Base-by-base conservation (phyloP, 176 grass and related monocot genomes). In the Ensete ventricosum region DNA sequence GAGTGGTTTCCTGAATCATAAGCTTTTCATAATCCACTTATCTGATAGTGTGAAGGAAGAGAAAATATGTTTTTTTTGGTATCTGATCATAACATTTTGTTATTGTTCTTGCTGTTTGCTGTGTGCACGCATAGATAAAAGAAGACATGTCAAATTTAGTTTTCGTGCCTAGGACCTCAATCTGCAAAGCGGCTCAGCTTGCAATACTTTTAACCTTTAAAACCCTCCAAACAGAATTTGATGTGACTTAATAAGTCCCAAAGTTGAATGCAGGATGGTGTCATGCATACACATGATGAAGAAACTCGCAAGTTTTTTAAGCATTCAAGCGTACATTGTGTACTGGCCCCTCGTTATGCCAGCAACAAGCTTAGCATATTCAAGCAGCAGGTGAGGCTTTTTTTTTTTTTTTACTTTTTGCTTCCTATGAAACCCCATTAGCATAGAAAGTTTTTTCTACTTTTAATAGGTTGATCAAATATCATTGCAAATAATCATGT, bases 291-390 rank as follows among this genome's bases (percentile, higher is more conserved):
- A 70, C 94, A 97, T 78, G 94, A 97, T 70, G 94, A 97, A 76
- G 85, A 93, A 90, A 89, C 94, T 74, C 78, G 85, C 22, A 97
- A 91, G 73, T 97, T 84, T 84, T 97, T 97, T 74, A 91, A 83
- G 80, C 88, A 91, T 85, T 93, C 94, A 53, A 87, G 84, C 73
- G 94, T 97, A 14, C 85, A 93, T 67, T 97, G 94, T 80, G 88
- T 93, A 11, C 74, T 97, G 80, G 77, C 86, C 83, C 94, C 94
- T 22, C 88, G 94, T 54, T 97, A 97, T 80, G 94, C 88, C 19
- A 97, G 94, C 75, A 97, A 78, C 69, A 97, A 97, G 81, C 90
- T 97, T 51, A 97, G 94, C 84, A 97, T 97, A 83, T 97, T 97
- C 82, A 97, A 93, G 86, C 94, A 97, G 76, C 90, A 97, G 83